Base-by-base conservation (phyloP, 495 filamentous ascomycete genomes). In the Xylaria nigripes region DNA sequence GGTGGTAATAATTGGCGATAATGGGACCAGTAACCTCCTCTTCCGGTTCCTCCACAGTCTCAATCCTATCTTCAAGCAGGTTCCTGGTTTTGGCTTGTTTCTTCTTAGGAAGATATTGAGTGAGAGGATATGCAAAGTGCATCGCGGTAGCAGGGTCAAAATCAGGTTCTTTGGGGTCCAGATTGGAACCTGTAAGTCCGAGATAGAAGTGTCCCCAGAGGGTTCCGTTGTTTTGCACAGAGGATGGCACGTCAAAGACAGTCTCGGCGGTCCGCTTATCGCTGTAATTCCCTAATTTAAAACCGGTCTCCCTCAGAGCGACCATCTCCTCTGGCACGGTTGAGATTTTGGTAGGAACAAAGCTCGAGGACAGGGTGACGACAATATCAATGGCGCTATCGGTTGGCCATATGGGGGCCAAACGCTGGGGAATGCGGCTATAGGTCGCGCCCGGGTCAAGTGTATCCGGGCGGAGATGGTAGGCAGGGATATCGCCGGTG, bases 151-250 rank as follows among this genome's bases (percentile, higher is more conserved):
- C 75, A 0, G 80, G 70, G 63, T 93, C 87, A 67, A 87, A 98
- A 45, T 74, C 76, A 16, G 77, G 74, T 22, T 80, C 76, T 4
- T 76, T 72, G 2, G 93, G 93, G 61, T 97, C 94, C 21, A 95
- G 67, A 21, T 78, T 70, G 44, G 78, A 74, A 13, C 90, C 92
- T 6, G 84, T 75, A 42, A 92, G 77, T 9, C 80, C 87, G 55
- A 98, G 74, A 61, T 89, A 95, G 62, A 96, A 92, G 68, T 98
- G 93, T 6, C 86, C 90, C 81, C 87, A 98, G 12, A 97, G 75
- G 1, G 93, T 96, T 30, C 89, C 91, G 65, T 97, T 97, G 51
- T 89, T 80, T 69, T 96, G 90, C 2, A 94, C 91, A 24, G 81
- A 71, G 56, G 78, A 77, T 2, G 93, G 92, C 8, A 97, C 80